A percentile compares a stretch with the other conserved stretches of the same genome.
These are phyloP conservation scores for Casaregolazyma lundiana DNA, from an alignment of 1,139 yeast species.

Conservation along the genomic window DNA sequence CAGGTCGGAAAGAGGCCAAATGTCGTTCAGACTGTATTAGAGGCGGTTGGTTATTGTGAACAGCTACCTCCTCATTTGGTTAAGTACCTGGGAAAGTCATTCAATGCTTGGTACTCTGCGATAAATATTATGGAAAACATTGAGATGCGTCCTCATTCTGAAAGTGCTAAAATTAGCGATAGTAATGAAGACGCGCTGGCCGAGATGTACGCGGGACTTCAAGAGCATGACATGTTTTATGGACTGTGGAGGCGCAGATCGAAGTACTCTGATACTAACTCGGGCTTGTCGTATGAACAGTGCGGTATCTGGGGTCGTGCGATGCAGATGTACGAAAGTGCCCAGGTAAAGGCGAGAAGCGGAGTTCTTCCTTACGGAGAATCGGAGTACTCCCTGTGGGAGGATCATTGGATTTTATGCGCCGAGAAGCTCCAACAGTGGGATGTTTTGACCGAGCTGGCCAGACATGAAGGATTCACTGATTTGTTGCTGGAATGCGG, in stretches of 20 bases:
- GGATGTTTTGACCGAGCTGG: conserved; percentile 95
- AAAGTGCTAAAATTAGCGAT: conserved; percentile 71
- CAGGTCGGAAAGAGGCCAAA: conserved; percentile 86
- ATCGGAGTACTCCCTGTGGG: conserved; percentile 95
- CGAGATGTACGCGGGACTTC: conserved; percentile 81
- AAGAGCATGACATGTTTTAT: conserved; percentile 95
- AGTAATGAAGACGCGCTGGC: conserved; percentile 87
- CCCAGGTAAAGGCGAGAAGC: conserved; percentile 93
- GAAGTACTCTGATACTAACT: conserved; percentile 84
- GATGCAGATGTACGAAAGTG: conserved; percentile 90
- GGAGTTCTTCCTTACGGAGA: conserved; percentile 96
- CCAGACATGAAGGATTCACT: conserved; percentile 96
- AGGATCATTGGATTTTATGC: conserved; percentile 96
- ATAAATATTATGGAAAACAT: conserved; percentile 75
- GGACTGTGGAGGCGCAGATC: conserved; percentile 97
- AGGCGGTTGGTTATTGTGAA: conserved; percentile 71
- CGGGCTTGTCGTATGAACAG: conserved; percentile 92
- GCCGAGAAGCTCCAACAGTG: conserved; percentile 97
- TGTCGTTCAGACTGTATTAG: conserved; percentile 77
- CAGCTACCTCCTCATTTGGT: conserved; percentile 89
- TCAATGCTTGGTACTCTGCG: conserved; percentile 89
- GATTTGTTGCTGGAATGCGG: conserved; percentile 94
- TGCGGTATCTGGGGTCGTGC: conserved; percentile 95
- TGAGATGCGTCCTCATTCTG: conserved; percentile 60
- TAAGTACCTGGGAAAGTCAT: conserved; percentile 81